Evolutionary conservation across 345 rosid species (phyloP).

Genomic region (Hibiscus syriacus): DNA sequence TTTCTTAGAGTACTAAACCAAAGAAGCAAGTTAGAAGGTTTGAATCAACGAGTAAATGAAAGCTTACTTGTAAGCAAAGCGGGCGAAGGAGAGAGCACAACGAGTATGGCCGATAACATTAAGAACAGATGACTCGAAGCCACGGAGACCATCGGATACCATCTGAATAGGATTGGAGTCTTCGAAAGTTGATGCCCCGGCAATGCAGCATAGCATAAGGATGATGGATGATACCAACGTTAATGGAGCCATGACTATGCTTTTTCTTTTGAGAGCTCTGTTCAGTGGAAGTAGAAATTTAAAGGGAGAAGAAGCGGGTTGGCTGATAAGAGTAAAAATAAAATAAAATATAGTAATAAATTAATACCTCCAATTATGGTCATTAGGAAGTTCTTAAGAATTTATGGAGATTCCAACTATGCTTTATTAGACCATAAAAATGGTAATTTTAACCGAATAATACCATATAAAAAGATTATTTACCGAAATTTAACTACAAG

Average conservation of each 20-base stretch:
- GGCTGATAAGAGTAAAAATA: too few relatives aligned
- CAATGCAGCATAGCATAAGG: slow-evolving; percentile 24
- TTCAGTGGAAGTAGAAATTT: too few relatives aligned
- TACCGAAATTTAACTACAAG: too few relatives aligned
- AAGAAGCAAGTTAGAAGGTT: background rate
- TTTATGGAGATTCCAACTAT: too few relatives aligned
- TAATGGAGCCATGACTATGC: slow-evolving; percentile 30
- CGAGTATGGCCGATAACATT: slow-evolving; percentile 55
- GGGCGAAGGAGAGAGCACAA: slow-evolving; percentile 58
- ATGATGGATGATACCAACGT: slow-evolving; percentile 17
- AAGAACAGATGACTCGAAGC: slow-evolving; percentile 44
- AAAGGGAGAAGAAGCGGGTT: too few relatives aligned
- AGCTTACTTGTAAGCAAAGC: slow-evolving; percentile 58
- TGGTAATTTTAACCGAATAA: too few relatives aligned
- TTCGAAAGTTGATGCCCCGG: slow-evolving; percentile 40
- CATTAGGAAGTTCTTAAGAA: too few relatives aligned
- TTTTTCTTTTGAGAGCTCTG: too few relatives aligned
- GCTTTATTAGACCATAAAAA: too few relatives aligned
- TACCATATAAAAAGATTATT: too few relatives aligned
- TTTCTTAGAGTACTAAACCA: background rate
- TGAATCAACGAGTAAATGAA: background rate
- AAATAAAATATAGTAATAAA: too few relatives aligned
- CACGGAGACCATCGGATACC: slow-evolving; percentile 35
- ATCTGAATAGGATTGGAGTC: slow-evolving; percentile 65
- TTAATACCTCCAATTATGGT: too few relatives aligned